These are phyloP conservation scores for Aphanomyces invadans DNA, from an alignment of 352 stramenopile species.

Conservation along the genomic window DNA sequence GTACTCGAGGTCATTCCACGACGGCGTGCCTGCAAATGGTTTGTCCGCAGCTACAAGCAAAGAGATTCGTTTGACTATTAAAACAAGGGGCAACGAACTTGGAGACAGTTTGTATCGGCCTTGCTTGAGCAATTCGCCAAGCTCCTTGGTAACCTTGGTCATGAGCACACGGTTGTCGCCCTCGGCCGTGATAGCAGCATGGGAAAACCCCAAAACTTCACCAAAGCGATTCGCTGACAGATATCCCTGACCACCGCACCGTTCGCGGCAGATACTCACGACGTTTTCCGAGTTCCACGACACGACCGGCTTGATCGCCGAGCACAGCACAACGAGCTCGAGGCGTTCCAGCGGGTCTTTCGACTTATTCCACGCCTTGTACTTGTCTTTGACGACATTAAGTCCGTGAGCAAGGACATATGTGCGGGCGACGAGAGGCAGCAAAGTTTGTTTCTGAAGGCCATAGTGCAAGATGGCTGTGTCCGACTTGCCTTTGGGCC, in stretches of 20 bases:
- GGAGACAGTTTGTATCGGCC: conserved; percentile 22
- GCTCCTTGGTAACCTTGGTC: conserved; percentile 23
- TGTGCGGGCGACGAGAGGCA: conserved; percentile 21
- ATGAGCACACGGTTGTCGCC: conserved; percentile 24
- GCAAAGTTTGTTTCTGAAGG: conserved; percentile 14
- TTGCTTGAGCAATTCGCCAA: conserved; percentile 20
- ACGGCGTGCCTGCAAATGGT: conserved; percentile 13
- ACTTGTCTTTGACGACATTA: conserved; percentile 23
- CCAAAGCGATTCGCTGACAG: conserved; percentile 24
- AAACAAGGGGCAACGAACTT: too few species aligned
- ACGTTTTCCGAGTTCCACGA: conserved; percentile 26
- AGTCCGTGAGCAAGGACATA: conserved; percentile 14
- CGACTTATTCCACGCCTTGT: conserved; percentile 22
- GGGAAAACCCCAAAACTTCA: conserved; percentile 23
- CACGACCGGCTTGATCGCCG: conserved; percentile 23
- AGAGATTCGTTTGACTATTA: too few species aligned
- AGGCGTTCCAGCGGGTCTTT: conserved; percentile 18
- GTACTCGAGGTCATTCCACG: conserved; percentile 13
- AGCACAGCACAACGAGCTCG: conserved; percentile 20
- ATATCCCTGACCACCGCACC: conserved; percentile 22
- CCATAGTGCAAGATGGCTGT: conserved; percentile 23
- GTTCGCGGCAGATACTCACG: conserved; percentile 22
- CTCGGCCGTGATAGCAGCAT: conserved; percentile 20
- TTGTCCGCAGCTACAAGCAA: conserved; percentile 20
- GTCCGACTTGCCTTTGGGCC: conserved; percentile 24